Percentiles rank a stretch among this genome's conserved stretches.
These are phyloP conservation scores for Yamadazyma sp. DNA, from an alignment of 1,139 yeast species.

Conservation along the genomic window DNA sequence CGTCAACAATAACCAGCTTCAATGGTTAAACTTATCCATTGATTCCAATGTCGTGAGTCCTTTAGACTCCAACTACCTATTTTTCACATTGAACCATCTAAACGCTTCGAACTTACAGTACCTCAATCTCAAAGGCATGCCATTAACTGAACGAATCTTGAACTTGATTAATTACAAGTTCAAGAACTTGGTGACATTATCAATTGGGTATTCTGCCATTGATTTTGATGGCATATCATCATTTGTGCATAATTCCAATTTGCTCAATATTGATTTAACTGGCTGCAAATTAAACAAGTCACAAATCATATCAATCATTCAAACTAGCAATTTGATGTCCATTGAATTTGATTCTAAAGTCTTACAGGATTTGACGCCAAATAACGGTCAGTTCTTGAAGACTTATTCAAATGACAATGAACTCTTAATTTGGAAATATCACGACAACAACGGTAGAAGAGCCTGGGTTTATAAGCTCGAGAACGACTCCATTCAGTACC, in stretches of 20 bases:
- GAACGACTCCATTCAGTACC: constrained; percentile 31
- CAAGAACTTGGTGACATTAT: constrained; percentile 57
- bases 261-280: constrained; percentile 39
- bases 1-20: constrained; percentile 52
- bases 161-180: constrained; percentile 55
- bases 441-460: constrained; percentile 68
- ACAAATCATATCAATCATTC: constrained; percentile 25
- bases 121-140: constrained; percentile 75
- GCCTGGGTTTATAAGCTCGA: constrained; percentile 74
- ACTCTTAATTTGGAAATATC: constrained; percentile 51
- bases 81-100: constrained; percentile 54
- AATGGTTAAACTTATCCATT: constrained; percentile 77
- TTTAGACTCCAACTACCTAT: constrained; percentile 56
- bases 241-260: constrained; percentile 35
- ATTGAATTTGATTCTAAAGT: constrained; percentile 44
- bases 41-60: constrained; percentile 69
- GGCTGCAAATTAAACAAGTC: constrained; percentile 33
- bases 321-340: constrained; percentile 29
- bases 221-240: constrained; percentile 49
- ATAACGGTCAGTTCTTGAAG: constrained; percentile 34
- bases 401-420: constrained; percentile 19
- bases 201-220: constrained; percentile 58
- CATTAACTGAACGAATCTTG: constrained; percentile 56
- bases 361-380: constrained; percentile 37
- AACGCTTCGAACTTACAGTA: constrained; percentile 53